Evolutionary conservation across 768 basidiomycete species (phyloP).

Genomic region (Hirschioporus abietinus): DNA sequence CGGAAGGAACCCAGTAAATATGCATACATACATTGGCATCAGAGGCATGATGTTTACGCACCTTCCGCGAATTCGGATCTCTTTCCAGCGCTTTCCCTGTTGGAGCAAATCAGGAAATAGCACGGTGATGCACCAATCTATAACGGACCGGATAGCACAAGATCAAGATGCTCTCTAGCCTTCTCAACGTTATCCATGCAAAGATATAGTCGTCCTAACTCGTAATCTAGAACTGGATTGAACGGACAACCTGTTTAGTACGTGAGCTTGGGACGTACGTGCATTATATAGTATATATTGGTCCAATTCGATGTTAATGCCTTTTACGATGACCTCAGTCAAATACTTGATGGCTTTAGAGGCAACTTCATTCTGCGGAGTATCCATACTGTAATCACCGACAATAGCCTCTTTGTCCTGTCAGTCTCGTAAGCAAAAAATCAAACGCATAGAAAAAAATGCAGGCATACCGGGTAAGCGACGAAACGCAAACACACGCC

Average conservation of each 20-base stretch:
- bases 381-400: constrained; percentile 10
- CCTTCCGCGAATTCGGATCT: constrained; percentile 18
- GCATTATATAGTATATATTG: constrained; percentile 39
- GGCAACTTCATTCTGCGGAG: constrained; percentile 20
- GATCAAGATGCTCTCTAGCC: constrained; percentile 33
- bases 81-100: constrained; percentile 30
- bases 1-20: neutral
- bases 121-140: neutral
- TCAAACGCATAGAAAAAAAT: neutral
- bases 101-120: neutral
- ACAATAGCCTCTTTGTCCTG: constrained; percentile 11
- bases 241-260: neutral
- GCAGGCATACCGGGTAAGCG: constrained; percentile 31
- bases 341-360: constrained; percentile 23
- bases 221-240: constrained; percentile 27
- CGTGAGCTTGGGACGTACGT: constrained; percentile 16
- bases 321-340: constrained; percentile 28
- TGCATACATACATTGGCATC: neutral
- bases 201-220: constrained; percentile 36
- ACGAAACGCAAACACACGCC: constrained; percentile 34
- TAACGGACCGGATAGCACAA: constrained; percentile 34
- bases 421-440: neutral
- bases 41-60: constrained; percentile 2
- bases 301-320: constrained; percentile 30
- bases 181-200: constrained; percentile 26